Conservation (phyloP, 345 rosid species). For the Pistacia atlantica region DNA sequence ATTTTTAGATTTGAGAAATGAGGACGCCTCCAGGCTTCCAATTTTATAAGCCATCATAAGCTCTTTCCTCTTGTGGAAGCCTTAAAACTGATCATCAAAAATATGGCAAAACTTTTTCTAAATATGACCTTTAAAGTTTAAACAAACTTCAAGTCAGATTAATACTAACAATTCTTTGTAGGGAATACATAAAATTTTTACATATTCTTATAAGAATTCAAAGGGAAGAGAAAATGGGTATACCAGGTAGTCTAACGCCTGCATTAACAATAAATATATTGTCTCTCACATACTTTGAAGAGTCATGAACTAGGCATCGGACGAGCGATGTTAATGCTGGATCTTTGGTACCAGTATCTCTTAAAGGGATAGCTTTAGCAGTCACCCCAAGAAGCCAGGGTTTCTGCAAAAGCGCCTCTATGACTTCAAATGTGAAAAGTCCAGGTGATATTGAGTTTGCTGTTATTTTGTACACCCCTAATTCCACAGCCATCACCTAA, state of each 20-base stretch:
- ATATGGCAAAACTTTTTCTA: no score
- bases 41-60: no score
- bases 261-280: conserved; percentile 66
- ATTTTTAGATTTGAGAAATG: no score
- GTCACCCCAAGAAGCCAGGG: conserved; percentile 61
- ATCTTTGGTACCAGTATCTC: conserved; percentile 49
- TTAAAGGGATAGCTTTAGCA: conserved; percentile 41
- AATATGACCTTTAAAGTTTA: no score
- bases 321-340: conserved; percentile 74
- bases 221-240: conserved; percentile 71
- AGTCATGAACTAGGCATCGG: conserved; percentile 69
- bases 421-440: conserved; percentile 73
- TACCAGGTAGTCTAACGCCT: conserved; percentile 61
- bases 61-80: no score
- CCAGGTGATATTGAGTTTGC: conserved; percentile 83
- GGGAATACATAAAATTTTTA: not conserved
- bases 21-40: no score
- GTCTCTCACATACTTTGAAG: conserved; percentile 64
- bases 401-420: conserved; percentile 53
- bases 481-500: conserved; percentile 71
- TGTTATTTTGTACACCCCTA: conserved; percentile 66
- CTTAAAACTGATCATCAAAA: no score
- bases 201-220: conserved; percentile 25
- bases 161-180: not conserved
- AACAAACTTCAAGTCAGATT: no score